Percentiles rank a stretch among this genome's conserved stretches.
These are phyloP conservation scores for Paramecium sonneborni DNA, from an alignment of 73 alveolate genomes.

Conservation along the genomic window DNA sequence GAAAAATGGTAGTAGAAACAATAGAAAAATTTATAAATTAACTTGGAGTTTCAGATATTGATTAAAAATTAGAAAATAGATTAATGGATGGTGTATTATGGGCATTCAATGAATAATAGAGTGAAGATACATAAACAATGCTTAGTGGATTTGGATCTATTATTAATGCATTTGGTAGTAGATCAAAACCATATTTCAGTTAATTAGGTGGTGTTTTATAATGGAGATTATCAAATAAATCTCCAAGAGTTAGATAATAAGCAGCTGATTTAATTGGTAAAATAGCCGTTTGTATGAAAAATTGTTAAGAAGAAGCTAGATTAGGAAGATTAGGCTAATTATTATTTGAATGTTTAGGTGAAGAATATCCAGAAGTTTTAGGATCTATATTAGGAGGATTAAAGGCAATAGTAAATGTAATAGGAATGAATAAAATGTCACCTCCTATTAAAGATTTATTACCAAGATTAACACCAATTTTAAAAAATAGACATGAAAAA, in stretches of 20 bases:
- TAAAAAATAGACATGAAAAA: slow-evolving; percentile 99
- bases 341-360: slow-evolving; percentile 98
- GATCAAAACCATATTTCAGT: slow-evolving; percentile 97
- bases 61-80: slow-evolving; percentile 94
- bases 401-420: slow-evolving; percentile 98
- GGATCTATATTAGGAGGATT: slow-evolving; percentile 99
- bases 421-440: slow-evolving; percentile 99
- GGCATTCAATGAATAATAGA: slow-evolving; percentile 97
- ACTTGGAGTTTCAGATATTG: slow-evolving; percentile 98
- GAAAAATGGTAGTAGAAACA: slow-evolving; percentile 99
- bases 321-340: slow-evolving; percentile 94
- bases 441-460: slow-evolving; percentile 99
- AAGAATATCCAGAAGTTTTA: slow-evolving; percentile 99
- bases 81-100: slow-evolving; percentile 98
- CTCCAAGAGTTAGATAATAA: slow-evolving; percentile 98
- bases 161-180: slow-evolving; percentile 97
- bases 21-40: slow-evolving; percentile 95
- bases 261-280: slow-evolving; percentile 99
- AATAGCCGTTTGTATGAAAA: slow-evolving; percentile 97
- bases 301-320: slow-evolving; percentile 99
- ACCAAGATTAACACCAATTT: slow-evolving; percentile 99
- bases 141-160: slow-evolving; percentile 99
- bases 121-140: slow-evolving; percentile 96
- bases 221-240: slow-evolving; percentile 99
- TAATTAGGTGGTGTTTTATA: slow-evolving; percentile 97